Evolutionary conservation across 2,329 filamentous ascomycete genomes (phyloP).

Genomic region (Pseudopyrenochaeta lycopersici): DNA sequence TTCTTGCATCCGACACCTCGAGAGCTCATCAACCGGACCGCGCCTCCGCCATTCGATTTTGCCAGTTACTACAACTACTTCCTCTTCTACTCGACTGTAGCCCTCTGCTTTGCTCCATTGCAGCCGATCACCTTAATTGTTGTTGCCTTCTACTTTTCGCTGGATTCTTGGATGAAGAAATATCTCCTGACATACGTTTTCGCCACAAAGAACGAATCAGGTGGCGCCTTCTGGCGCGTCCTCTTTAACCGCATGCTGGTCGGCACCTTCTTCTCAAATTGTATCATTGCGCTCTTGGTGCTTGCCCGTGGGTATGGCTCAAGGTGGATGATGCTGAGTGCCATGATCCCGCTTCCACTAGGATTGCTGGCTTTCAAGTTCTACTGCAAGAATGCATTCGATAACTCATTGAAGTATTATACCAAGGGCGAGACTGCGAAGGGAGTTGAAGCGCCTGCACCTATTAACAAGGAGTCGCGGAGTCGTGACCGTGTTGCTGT

Average conservation of each 20-base stretch:
- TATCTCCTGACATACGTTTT: slow-evolving; percentile 95
- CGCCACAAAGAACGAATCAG: slow-evolving; percentile 95
- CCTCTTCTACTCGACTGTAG: slow-evolving; percentile 90
- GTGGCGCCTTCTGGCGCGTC: slow-evolving; percentile 89
- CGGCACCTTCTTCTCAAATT: slow-evolving; percentile 77
- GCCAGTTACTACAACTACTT: slow-evolving; percentile 99
- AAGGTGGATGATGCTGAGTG: slow-evolving; percentile 67
- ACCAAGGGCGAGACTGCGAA: slow-evolving; percentile 67
- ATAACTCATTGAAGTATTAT: slow-evolving; percentile 82
- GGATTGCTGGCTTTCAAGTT: slow-evolving; percentile 85
- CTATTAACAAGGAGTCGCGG: slow-evolving; percentile 53
- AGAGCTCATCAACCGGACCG: slow-evolving; percentile 90
- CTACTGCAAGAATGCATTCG: slow-evolving; percentile 80
- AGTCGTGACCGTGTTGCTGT: slow-evolving; percentile 74
- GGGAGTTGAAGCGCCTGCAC: slow-evolving; percentile 57
- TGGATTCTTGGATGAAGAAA: slow-evolving; percentile 93
- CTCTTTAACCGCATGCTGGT: slow-evolving; percentile 94
- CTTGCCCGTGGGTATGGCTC: slow-evolving; percentile 67
- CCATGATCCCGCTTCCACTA: slow-evolving; percentile 78
- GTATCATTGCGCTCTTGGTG: slow-evolving; percentile 79
- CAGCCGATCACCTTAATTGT: slow-evolving; percentile 89
- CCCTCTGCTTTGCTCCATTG: slow-evolving; percentile 82
- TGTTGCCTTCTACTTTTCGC: slow-evolving; percentile 85
- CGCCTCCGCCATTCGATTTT: slow-evolving; percentile 92
- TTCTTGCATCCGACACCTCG: slow-evolving; percentile 89